Conservation (phyloP, 2,329 filamentous ascomycete genomes). For the Sclerotinia nivalis region DNA sequence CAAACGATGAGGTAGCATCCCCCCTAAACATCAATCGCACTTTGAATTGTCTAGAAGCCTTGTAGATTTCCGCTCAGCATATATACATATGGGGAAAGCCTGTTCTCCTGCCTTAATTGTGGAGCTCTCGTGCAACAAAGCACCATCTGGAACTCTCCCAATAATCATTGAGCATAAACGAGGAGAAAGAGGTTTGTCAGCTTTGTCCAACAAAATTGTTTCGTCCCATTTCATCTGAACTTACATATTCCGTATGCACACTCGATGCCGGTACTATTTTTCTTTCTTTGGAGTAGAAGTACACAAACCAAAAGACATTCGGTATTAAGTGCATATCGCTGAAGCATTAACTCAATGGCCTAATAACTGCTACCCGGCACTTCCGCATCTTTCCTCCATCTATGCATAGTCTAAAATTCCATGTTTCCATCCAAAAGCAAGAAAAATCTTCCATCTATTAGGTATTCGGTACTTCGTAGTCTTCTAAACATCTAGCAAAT, state of each 20-base stretch:
- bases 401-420: too few relatives aligned
- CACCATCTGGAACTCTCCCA: neutral
- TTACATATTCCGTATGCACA: neutral
- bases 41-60: neutral
- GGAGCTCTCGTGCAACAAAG: conserved; percentile 3
- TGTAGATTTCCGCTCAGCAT: neutral
- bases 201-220: neutral
- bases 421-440: neutral
- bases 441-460: neutral
- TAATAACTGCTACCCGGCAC: neutral
- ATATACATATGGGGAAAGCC: neutral
- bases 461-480: too few relatives aligned
- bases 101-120: neutral
- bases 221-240: neutral
- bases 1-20: neutral
- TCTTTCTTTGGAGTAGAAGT: neutral
- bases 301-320: neutral
- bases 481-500: neutral
- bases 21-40: neutral
- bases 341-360: neutral
- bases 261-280: too few relatives aligned
- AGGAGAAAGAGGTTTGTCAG: neutral
- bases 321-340: neutral
- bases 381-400: neutral
- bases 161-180: too few relatives aligned